Evolutionary conservation across 2,329 filamentous ascomycete species (phyloP), one percentile per base, ranked within the genome.

Genomic region (Gremmenia infestans): DNA sequence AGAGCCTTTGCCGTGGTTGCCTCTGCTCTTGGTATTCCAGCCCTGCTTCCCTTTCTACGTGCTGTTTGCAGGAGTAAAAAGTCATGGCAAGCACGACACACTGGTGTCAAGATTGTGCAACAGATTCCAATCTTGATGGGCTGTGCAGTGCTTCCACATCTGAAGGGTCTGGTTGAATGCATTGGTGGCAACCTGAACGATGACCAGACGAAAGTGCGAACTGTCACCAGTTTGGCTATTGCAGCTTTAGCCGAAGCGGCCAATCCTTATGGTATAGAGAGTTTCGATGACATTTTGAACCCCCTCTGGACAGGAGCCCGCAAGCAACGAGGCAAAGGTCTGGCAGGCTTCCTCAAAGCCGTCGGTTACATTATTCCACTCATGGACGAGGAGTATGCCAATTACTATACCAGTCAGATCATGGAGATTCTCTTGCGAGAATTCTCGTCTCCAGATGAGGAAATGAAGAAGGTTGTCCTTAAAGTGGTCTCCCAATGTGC

Each of bases 381-480:
- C 52, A 99, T 99, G 94, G 94, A 99, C 75, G 94, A 99, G 73
- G 94, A 99, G 70, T 97, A 97, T 72, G 93, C 94, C 73, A 97
- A 97, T 71, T 99, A 99, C 76, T 99, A 99, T 70, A 97, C 94
- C 8, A 90, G 86, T 64, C 92, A 99, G 72, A 97, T 99, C 67
- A 97, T 99, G 93, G 94, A 97, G 72, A 97, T 97, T 67, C 77
- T 99, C 14, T 83, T 97, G 32, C 86, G 94, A 67, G 94, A 99
- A 70, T 99, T 99, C 68, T 89, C 91, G 6, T 97, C 93, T 0
- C 94, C 94, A 0, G 94, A 99, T 63, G 94, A 99, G 73, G 94
- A 99, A 73, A 99, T 99, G 94, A 99, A 97, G 76, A 99, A 99
- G 77, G 94, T 99, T 1, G 94, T 99, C 7, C 77, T 99, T 56